These are phyloP conservation scores for Cornus kousa DNA, from an alignment of 148 eudicot genomes.

Conservation along the genomic window DNA sequence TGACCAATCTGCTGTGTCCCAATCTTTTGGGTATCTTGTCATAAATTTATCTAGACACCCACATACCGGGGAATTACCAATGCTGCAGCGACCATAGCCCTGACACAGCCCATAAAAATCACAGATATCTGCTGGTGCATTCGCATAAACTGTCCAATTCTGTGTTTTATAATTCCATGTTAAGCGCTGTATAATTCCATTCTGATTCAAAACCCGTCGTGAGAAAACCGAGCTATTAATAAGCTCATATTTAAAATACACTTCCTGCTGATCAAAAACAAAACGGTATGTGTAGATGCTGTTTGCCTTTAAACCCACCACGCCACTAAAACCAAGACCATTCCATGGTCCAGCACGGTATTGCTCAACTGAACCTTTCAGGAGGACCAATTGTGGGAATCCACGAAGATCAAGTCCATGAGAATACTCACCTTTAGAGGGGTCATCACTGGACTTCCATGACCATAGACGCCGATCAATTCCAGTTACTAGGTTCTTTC, in stretches of 20 bases:
- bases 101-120: neutral
- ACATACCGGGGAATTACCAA: too few species aligned
- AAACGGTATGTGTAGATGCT: neutral
- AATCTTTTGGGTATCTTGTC: too few species aligned
- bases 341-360: constrained; percentile 20
- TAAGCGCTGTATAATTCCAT: neutral
- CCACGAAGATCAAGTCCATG: constrained; percentile 6
- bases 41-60: too few species aligned
- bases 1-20: too few species aligned
- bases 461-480: neutral
- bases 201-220: neutral
- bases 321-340: constrained; percentile 14
- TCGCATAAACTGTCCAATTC: neutral
- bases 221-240: constrained; percentile 7
- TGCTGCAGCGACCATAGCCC: too few species aligned
- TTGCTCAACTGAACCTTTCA: neutral
- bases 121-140: constrained; percentile 9
- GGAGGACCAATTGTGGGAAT: constrained; percentile 2
- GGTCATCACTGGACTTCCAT: constrained; percentile 14
- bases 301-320: neutral
- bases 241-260: constrained; percentile 3
- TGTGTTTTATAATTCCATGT: constrained; percentile 3
- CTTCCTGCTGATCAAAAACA: constrained; percentile 1
- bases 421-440: constrained; percentile 5
- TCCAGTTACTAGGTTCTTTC: constrained; percentile 7